Evolutionary conservation across 352 stramenopile genomes (phyloP), one percentile per base, ranked within the genome.

Genomic region (Synura sp.): DNA sequence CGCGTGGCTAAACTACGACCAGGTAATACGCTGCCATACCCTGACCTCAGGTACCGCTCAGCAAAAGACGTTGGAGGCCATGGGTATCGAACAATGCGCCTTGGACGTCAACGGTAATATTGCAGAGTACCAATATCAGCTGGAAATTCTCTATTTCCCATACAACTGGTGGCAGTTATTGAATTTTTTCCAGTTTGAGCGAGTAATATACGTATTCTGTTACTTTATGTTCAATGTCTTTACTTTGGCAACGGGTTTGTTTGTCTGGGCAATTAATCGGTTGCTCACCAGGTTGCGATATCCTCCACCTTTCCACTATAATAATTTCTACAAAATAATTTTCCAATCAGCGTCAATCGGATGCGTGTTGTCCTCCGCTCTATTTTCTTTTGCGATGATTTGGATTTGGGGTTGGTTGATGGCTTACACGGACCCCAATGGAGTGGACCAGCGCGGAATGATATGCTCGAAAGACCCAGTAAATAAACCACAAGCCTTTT

Each of bases 151-250:
- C 0, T 97, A 90, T 85, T 86, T 89, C 36, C 85, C 92, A n/a
- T 83, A 98, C 0, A 81, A 85, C 42, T 98, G 93, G 93, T 96
- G 95, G 59, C 89, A 93, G 75, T 85, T 98, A 49, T 90, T 98
- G 67, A 98, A 98, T 79, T 83, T 87, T 5, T 98, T 98, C 81
- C 90, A 97, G 83, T 98, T 98, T 81, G 90, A 87, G 0, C 87
- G 89, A 29, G 87, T 92, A 77, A 89, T 98, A 0, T 98, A 98
- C 79, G 83, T 98, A 15, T 81, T 94, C 5, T 94, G 98, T 74
- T 98, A 97, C 81, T 90, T 86, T 12, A 81, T 95, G 34, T 88
- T 98, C 9, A 93, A 93, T 31, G 71, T 83, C n/a, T 1, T 77
- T 31, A n/a, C 35, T 44, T 77, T 79, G 1, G 75, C 95, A 27